Base-by-base conservation (phyloP, 768 basidiomycete genomes). In the Tremella yokohamensis region DNA sequence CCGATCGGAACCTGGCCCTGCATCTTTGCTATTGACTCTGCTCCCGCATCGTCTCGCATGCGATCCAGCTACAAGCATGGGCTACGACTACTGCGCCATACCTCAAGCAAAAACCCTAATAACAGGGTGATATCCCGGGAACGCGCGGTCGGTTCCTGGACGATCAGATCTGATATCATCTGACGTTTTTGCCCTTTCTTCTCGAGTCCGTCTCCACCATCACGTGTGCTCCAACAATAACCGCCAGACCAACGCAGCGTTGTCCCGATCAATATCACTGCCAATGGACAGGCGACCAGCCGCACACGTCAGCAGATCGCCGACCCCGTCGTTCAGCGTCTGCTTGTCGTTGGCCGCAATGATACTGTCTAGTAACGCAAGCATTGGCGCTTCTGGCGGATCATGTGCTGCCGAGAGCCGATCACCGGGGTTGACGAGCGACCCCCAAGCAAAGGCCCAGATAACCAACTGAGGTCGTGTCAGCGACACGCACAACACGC, bases 381-480 rank as follows among this genome's bases (percentile, higher is more conserved):
- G 12, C 3, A 49, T 50, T 15, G 54, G 54, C 8, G 22, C 57
- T 24, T 42, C 37, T 3, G 34, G 9, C 6, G 42, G 54, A 16
- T 50, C 39, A 25, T 29, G 22, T 1, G 29, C 11, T 11, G 54
- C 19, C 19, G 25, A 20, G 7, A 53, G 34, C 11, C 48, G 58
- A 34, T 54, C 53, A 7, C 29, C 29, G 11, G 42, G n/a, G 12
- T 47, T 40, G 20, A 8, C 12, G 3, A 40, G 29, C 18, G 42
- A 13, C 7, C 56, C 47, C 40, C 56, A 58, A 3, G 63, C 56
- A 40, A 58, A 65, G 8, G 56, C 49, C 55, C 61, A 61, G 40
- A 58, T 26, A 18, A 65, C 60, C n/a, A 64, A 56, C 63, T 64
- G 51, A 8, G 1, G 22, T 11, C 29, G 34, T 18, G 20, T 19